Evolutionary conservation across 2,329 filamentous ascomycete species (phyloP).

Genomic region (Aspergillus vadensis): DNA sequence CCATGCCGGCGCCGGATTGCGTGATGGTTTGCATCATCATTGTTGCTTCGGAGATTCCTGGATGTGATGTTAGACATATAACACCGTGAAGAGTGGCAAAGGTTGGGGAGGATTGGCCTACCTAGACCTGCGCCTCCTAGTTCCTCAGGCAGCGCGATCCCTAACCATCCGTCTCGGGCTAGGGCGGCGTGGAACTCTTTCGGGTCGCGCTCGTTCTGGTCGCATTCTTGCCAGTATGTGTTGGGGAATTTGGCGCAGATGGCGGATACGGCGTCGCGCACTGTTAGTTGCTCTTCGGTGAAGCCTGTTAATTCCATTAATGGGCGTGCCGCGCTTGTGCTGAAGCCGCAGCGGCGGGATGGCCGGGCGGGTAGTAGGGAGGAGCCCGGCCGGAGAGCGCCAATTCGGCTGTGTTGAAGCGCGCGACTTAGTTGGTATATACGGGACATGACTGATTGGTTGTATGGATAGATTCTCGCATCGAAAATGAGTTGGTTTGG

Average conservation of each 20-base stretch:
- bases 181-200: slow-evolving; percentile 74
- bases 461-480: too few species aligned
- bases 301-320: slow-evolving; percentile 76
- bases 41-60: slow-evolving; percentile 72
- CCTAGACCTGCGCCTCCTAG: slow-evolving; percentile 73
- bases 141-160: slow-evolving; percentile 74
- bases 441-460: slow-evolving; percentile 11
- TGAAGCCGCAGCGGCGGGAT: slow-evolving; percentile 27
- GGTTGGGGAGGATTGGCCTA: slow-evolving; percentile 2
- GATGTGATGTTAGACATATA: not conserved
- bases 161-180: slow-evolving; percentile 76
- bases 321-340: slow-evolving; percentile 31
- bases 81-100: not conserved
- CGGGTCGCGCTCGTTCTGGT: slow-evolving; percentile 70
- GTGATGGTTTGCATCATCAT: slow-evolving; percentile 86
- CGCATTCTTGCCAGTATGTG: slow-evolving; percentile 72
- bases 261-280: slow-evolving; percentile 68
- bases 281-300: slow-evolving; percentile 70
- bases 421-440: slow-evolving; percentile 2
- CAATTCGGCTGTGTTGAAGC: not conserved
- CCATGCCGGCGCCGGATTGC: slow-evolving; percentile 75
- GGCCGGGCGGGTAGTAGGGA: not conserved
- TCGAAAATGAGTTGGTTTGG: not conserved
- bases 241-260: slow-evolving; percentile 72
- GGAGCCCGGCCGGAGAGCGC: not conserved